These are phyloP conservation scores for Hortaea werneckii DNA, from an alignment of 2,329 filamentous ascomycete species.

Conservation along the genomic window DNA sequence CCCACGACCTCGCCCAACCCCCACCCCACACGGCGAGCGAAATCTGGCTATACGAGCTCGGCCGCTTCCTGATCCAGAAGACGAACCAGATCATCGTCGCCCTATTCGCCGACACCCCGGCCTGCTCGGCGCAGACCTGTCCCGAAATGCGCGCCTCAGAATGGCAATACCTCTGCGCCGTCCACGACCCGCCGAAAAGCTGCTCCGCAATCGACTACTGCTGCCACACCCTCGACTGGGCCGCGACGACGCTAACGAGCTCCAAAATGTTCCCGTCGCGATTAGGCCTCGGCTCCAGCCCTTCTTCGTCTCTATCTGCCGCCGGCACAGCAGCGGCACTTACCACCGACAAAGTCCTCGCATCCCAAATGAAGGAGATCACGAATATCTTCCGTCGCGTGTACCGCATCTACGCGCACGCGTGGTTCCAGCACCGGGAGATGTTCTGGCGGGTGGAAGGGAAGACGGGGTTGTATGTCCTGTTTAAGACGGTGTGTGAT, in stretches of 20 bases:
- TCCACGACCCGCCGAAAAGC: conserved; percentile 90
- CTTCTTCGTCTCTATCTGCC: conserved; percentile 18
- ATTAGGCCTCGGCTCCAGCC: conserved; percentile 45
- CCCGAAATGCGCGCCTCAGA: conserved; percentile 97
- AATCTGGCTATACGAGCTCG: conserved; percentile 96
- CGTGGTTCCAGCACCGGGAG: conserved; percentile 93
- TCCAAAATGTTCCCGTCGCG: conserved; percentile 92
- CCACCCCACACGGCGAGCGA: conserved; percentile 74
- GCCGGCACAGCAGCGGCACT: neutral
- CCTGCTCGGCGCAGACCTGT: conserved; percentile 81
- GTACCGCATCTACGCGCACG: conserved; percentile 95
- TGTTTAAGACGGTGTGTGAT: conserved; percentile 97
- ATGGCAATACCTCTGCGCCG: conserved; percentile 98
- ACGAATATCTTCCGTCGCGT: conserved; percentile 91
- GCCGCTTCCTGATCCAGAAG: conserved; percentile 88
- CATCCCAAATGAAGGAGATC: conserved; percentile 66
- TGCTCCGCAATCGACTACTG: conserved; percentile 99
- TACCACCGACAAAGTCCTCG: conserved; percentile 20
- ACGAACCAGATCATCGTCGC: conserved; percentile 87
- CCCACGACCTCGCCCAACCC: conserved; percentile 64
- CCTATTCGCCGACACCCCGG: conserved; percentile 81
- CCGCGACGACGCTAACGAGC: conserved; percentile 85
- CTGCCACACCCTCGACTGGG: conserved; percentile 97
- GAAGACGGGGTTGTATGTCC: conserved; percentile 82
- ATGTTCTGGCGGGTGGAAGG: conserved; percentile 93